Evolutionary conservation across 2,329 filamentous ascomycete genomes (phyloP).

Genomic region (Tolypocladium endophyticum): DNA sequence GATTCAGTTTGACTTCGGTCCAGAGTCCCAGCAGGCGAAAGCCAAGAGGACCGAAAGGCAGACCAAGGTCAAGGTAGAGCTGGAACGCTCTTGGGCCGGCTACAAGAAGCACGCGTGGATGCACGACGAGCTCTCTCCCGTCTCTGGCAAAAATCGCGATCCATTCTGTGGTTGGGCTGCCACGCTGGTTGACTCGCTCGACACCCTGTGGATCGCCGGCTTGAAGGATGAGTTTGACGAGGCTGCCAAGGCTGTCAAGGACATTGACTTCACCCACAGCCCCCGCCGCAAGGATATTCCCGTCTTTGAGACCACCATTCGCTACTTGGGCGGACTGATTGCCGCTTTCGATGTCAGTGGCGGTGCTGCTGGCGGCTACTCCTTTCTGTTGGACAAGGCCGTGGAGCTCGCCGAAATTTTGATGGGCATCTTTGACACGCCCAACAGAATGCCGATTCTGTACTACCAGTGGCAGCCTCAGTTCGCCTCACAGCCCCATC

Average conservation of each 20-base stretch:
- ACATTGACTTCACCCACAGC: slow-evolving; percentile 77
- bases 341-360: slow-evolving; percentile 80
- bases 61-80: slow-evolving; percentile 59
- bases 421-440: slow-evolving; percentile 79
- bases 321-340: slow-evolving; percentile 79
- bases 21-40: slow-evolving; percentile 50
- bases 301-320: slow-evolving; percentile 87
- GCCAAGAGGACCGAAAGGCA: slow-evolving; percentile 55
- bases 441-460: slow-evolving; percentile 81
- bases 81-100: slow-evolving; percentile 69
- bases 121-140: slow-evolving; percentile 75
- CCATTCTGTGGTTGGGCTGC: slow-evolving; percentile 90
- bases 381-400: slow-evolving; percentile 64
- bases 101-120: slow-evolving; percentile 74
- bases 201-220: slow-evolving; percentile 82
- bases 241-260: slow-evolving; percentile 55
- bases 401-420: slow-evolving; percentile 70
- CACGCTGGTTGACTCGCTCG: slow-evolving; percentile 71
- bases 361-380: slow-evolving; percentile 43
- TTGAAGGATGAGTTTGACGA: slow-evolving; percentile 70
- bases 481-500: slow-evolving; percentile 51
- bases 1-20: slow-evolving; percentile 64
- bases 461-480: slow-evolving; percentile 70
- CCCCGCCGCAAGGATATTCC: slow-evolving; percentile 58
- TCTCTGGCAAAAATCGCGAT: slow-evolving; percentile 57